Evolutionary conservation across 306 rosid species (phyloP), one percentile per base, ranked within the genome.

Genomic region (Inga leiocalycina): DNA sequence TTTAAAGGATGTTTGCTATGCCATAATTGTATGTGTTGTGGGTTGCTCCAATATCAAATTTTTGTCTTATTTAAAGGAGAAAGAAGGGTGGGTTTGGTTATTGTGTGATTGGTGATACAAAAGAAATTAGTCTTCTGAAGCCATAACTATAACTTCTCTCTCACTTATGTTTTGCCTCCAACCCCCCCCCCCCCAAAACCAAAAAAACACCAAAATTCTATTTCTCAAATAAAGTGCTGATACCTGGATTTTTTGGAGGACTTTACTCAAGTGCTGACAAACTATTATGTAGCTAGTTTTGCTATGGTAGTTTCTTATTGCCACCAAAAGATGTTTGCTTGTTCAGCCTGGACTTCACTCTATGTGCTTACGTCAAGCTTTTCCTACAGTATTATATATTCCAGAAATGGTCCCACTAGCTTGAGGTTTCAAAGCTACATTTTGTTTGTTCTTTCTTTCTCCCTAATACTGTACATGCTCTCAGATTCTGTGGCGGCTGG

Each of bases 401-500:
- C 51, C 24, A 45, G 81, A 32, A 61, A 76, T 24, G 83, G 43
- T 71, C 20, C 70, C 67, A n/a, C 62, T 64, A 76, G 62, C 75
- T 48, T 70, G 34, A 20, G 41, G 69, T 71, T 79, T 80, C 56
- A 20, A 43, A 48, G 76, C 37, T 37, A 52, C 8, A 74, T 74
- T 71, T 64, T 69, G 24, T 49, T 73, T 66, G 8, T 73, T 79
- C 17, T 15, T 30, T 30, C 39, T 65, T 32, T 5, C 43, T 65
- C 20, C 3, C 77, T 84, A 79, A 84, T 61, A 75, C 4, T 43
- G 48, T 84, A 37, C 30, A 8, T 75, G 77, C 76, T 88, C 27
- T 80, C 89, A 96, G 99, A 89, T 96, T 84, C 82, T 96, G 89
- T 91, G 85, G 86, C 89, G 91, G 41, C 88, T 96, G 43, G 87